Evolutionary conservation across 2,329 filamentous ascomycete genomes (phyloP).

Genomic region (Pezicula radicicola): DNA sequence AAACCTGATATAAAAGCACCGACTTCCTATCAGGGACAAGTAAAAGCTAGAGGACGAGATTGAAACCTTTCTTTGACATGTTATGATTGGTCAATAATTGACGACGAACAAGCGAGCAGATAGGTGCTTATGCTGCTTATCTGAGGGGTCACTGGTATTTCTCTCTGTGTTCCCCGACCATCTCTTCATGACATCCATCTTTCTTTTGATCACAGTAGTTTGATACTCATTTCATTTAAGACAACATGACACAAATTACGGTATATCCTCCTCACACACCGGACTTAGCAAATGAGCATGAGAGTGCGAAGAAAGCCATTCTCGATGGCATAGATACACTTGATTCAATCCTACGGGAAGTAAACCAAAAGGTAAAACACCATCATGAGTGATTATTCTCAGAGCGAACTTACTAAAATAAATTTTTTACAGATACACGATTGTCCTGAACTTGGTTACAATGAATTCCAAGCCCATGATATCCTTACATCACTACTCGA

Average conservation of each 20-base stretch:
- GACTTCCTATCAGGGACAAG: too few species aligned
- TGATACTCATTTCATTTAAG: not conserved
- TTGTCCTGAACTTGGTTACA: conserved; percentile 46
- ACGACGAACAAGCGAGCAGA: not conserved
- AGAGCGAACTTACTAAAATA: not conserved
- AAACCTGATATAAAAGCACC: too few species aligned
- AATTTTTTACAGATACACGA: conserved; percentile 31
- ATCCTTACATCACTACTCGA: conserved; percentile 42
- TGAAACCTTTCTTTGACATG: not conserved
- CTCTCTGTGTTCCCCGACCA: not conserved
- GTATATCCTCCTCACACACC: not conserved
- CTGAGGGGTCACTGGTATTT: not conserved
- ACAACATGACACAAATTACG: not conserved
- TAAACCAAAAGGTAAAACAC: not conserved
- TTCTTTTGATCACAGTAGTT: not conserved
- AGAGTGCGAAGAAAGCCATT: not conserved
- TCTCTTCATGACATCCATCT: not conserved
- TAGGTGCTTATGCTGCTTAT: not conserved
- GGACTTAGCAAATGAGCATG: not conserved
- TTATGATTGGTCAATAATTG: not conserved
- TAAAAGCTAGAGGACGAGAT: too few species aligned
- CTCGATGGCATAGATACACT: not conserved
- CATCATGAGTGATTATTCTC: not conserved
- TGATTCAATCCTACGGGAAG: not conserved
- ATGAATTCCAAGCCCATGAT: conserved; percentile 48